Evolutionary conservation across 169 alveolate genomes (phyloP), one percentile per base, ranked within the genome.

Genomic region (Cryptosporidium meleagridis): DNA sequence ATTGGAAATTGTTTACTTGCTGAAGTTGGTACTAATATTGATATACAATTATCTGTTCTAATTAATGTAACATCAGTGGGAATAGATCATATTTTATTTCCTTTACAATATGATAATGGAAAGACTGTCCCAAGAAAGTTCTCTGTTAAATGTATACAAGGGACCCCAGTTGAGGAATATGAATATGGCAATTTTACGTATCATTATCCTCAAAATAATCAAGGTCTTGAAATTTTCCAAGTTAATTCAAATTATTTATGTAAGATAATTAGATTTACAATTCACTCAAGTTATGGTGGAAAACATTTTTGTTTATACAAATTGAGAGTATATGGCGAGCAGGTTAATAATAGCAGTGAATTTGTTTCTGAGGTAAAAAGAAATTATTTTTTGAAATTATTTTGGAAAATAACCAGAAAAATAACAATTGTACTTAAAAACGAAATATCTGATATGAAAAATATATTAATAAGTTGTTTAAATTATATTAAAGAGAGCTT

Each of bases 81-180:
- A 26, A 62, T 80, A 26, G 89, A 80, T 26, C 89, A 80, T 45
- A 48, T 80, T 9, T 51, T 65, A 23, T 80, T 45, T 23, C 89
- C 72, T 3, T 48, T 80, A 48, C 75, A 80, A 26, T 80, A 80
- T 45, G 89, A 80, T 23, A 59, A 80, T 41, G 89, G 89, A 2
- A 39, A 65, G 0, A 80, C 89, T 39, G 89, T 80, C 35, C 89
- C 89, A 29, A 80, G 89, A 80, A 80, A 26, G n/a, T 37, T 80
- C n/a, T 62, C 75, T 14, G 48, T 80, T 2, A 39, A 44, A 14
- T 80, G 89, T 10, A 4, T 61, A n/a, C 26, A 80, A 44, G 35
- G 67, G 8, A 44, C 41, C 2, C 18, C 75, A 35, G 18, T 61
- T 62, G 68, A 80, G 44, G 51, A 61, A 14, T 14, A 1, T 2